phyloP scores from a whole-genome alignment of 805 yeast species.

The Yarrowia sp. region DNA sequence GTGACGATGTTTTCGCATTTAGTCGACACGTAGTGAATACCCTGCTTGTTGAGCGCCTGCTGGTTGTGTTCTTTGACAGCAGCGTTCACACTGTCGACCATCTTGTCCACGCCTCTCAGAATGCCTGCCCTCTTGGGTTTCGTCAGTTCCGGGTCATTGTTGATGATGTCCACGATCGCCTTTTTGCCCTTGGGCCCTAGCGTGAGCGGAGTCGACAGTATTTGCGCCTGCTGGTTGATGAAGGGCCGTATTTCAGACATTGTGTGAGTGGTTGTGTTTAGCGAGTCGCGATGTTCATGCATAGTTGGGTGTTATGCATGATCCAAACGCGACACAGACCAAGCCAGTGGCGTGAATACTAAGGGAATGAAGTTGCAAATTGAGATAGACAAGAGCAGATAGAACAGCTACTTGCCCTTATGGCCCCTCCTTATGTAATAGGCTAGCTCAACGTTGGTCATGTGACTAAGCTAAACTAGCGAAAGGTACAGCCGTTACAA shows the following conservation, averaged over 20 bases:
- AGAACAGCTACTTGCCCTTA: too few relatives aligned
- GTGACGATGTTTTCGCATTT: slow-evolving; percentile 25
- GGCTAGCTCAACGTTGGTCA: too few relatives aligned
- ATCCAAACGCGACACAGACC: too few relatives aligned
- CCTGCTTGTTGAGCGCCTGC: slow-evolving; percentile 4
- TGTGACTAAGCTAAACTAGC: too few relatives aligned
- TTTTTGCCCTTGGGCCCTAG: not conserved
- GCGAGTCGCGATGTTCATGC: not conserved
- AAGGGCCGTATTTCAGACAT: slow-evolving; percentile 16
- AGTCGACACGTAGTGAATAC: slow-evolving; percentile 2
- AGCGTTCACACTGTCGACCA: not conserved
- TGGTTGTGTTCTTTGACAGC: not conserved
- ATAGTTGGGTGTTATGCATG: too few relatives aligned
- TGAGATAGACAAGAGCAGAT: too few relatives aligned
- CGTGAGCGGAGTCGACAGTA: slow-evolving; percentile 21
- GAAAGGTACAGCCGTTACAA: too few relatives aligned
- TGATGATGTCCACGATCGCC: not conserved
- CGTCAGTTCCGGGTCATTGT: not conserved
- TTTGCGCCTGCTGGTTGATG: slow-evolving; percentile 15
- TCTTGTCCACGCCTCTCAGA: not conserved
- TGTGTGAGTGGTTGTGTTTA: not conserved
- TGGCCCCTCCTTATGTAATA: too few relatives aligned
- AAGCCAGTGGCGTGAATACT: too few relatives aligned
- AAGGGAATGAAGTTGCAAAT: not conserved
- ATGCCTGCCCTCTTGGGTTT: not conserved